phyloP scores from a whole-genome alignment of 2,329 filamentous ascomycete species.

The Colletotrichum higginsianum region DNA sequence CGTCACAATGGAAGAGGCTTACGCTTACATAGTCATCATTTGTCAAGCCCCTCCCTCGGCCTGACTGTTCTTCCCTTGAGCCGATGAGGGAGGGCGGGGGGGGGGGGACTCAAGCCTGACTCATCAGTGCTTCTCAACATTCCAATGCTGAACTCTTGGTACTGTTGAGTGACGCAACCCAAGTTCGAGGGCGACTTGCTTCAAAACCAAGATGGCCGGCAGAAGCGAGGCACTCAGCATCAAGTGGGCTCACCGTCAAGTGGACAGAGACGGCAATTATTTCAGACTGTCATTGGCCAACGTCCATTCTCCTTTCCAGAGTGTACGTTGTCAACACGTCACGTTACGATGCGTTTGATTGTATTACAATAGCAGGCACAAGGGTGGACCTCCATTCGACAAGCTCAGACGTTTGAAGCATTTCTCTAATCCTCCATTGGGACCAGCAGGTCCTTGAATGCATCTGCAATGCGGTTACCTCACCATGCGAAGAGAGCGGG shows the following conservation, averaged over 20 bases:
- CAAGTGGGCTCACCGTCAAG: not conserved
- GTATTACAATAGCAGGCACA: not conserved
- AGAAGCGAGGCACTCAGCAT: not conserved
- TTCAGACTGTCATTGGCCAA: not conserved
- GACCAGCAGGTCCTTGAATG: not conserved
- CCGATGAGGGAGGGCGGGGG: not conserved
- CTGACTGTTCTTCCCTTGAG: constrained; percentile 4
- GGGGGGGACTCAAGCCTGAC: not conserved
- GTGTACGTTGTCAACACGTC: not conserved
- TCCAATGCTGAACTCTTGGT: not conserved
- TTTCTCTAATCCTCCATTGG: no score
- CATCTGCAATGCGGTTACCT: no score
- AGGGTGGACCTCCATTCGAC: not conserved
- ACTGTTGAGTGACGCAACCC: not conserved
- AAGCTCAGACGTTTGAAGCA: no score
- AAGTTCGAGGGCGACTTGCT: not conserved
- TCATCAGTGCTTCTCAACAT: not conserved
- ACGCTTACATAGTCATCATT: constrained; percentile 13
- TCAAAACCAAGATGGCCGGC: not conserved
- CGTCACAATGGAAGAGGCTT: not conserved
- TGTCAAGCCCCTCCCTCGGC: not conserved
- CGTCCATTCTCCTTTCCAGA: not conserved
- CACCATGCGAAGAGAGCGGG: no score
- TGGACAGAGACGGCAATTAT: not conserved
- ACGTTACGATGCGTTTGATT: not conserved